A percentile compares a stretch with the other conserved stretches of the same genome.
Evolutionary conservation across 805 yeast species (phyloP).

Genomic region (Yamadazyma laniorum): DNA sequence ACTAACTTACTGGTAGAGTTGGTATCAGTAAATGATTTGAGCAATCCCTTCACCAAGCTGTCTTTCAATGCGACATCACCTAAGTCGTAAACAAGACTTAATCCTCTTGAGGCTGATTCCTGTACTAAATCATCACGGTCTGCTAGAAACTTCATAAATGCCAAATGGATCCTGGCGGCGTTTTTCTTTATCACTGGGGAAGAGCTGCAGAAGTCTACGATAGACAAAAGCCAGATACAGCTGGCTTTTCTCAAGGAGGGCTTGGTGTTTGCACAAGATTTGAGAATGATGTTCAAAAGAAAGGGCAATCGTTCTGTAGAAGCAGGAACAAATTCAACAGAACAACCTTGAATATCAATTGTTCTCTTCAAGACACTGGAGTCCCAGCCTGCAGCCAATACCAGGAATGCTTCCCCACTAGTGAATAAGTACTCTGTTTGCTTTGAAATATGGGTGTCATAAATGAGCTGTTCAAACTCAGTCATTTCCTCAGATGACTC

Average conservation of each 20-base stretch:
- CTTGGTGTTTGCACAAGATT: slow-evolving; percentile 58
- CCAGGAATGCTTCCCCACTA: slow-evolving; percentile 79
- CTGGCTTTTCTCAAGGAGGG: slow-evolving; percentile 74
- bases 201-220: slow-evolving; percentile 71
- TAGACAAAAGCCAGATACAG: slow-evolving; percentile 81
- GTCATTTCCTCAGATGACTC: slow-evolving; percentile 18
- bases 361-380: slow-evolving; percentile 53
- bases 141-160: slow-evolving; percentile 75
- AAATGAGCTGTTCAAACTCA: slow-evolving; percentile 45
- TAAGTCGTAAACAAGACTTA: slow-evolving; percentile 74
- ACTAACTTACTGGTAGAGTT: slow-evolving; percentile 43
- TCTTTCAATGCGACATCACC: slow-evolving; percentile 71
- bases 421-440: slow-evolving; percentile 75
- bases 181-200: slow-evolving; percentile 34
- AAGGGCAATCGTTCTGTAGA: slow-evolving; percentile 17
- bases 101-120: slow-evolving; percentile 88
- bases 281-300: slow-evolving; percentile 51
- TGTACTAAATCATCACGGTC: slow-evolving; percentile 87
- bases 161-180: slow-evolving; percentile 63
- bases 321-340: slow-evolving; percentile 17
- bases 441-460: slow-evolving; percentile 60
- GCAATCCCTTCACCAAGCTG: slow-evolving; percentile 65
- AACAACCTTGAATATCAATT: slow-evolving; percentile 51
- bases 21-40: slow-evolving; percentile 76
- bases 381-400: slow-evolving; percentile 73